Evolutionary conservation across 495 filamentous ascomycete genomes (phyloP), one percentile per base, ranked within the genome.

Genomic region (Neurospora sp.): DNA sequence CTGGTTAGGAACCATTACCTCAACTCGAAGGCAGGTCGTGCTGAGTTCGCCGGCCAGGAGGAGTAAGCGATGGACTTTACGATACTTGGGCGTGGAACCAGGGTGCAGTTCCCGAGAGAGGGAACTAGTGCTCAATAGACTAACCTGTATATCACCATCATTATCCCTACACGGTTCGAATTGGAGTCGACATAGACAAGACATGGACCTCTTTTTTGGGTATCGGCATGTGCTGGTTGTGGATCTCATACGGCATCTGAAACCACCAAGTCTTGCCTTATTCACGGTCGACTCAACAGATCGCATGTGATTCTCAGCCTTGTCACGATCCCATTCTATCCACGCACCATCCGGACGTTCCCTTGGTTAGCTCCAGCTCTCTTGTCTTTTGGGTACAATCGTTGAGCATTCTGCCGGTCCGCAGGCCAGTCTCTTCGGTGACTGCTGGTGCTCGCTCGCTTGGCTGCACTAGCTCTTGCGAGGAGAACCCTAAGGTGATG

Each of bases 21-120:
- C 77, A 96, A 96, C 88, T 96, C 92, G 78, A 97, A 97, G 89
- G 86, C 88, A 54, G 94, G 94, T 62, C 92, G 93, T 74, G 84
- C 88, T 71, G 85, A 88, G 79, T 83, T 89, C 73, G 82, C 73
- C 45, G 82, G 81, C 10, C 79, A 78, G 19, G 84, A 85, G 74
- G 84, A 88, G 77, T 85, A 87, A 79, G 73, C 37, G 69, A 37
- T 19, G 15, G 21, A 39, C 39, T 28, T 43, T 39, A 70, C 45
- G 54, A 66, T 66, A 66, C 54, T 66, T 31, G 54, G 54, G 28
- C 54, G 28, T 34, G 54, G 54, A 66, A 66, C 54, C 28, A 66
- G 28, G 54, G 54, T 36, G 54, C 54, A 70, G 31, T 31, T 38
- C 43, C 71, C 71, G 37, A 72, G 62, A 69, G 38, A 42, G 69